Evolutionary conservation across 257 asterid species (phyloP).

Genomic region (Anisodus acutangulus): DNA sequence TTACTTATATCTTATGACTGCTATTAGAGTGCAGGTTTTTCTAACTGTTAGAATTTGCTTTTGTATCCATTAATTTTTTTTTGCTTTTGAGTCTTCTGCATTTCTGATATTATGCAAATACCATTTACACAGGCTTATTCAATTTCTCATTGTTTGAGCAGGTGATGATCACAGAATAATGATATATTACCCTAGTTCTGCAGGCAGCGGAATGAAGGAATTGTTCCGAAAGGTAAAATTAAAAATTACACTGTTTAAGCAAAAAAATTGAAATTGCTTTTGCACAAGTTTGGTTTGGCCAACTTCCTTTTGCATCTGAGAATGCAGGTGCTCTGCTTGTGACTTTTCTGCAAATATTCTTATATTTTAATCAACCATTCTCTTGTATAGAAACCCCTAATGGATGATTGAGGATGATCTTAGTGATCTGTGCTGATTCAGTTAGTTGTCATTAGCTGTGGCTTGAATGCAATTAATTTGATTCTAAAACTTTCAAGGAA

Average conservation of each 20-base stretch:
- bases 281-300: not conserved
- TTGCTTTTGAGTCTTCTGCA: not conserved
- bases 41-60: not conserved
- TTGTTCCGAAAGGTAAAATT: constrained; percentile 83
- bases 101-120: constrained; percentile 8
- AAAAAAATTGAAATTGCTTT: constrained; percentile 1
- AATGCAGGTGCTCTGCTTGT: not conserved
- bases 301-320: constrained; percentile 13
- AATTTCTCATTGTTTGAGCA: constrained; percentile 46
- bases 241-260: not conserved
- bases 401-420: not conserved
- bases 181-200: constrained; percentile 98
- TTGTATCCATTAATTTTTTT: not conserved
- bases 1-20: not conserved
- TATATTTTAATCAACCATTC: not conserved
- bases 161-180: constrained; percentile 97
- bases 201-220: constrained; percentile 99
- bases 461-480: not conserved
- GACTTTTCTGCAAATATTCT: not conserved
- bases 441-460: not conserved
- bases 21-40: not conserved
- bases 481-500: not conserved
- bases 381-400: not conserved
- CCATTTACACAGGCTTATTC: not conserved
- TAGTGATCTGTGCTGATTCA: not conserved